Conservation (phyloP, 2,329 filamentous ascomycete genomes). For the Lachnellula cervina region DNA sequence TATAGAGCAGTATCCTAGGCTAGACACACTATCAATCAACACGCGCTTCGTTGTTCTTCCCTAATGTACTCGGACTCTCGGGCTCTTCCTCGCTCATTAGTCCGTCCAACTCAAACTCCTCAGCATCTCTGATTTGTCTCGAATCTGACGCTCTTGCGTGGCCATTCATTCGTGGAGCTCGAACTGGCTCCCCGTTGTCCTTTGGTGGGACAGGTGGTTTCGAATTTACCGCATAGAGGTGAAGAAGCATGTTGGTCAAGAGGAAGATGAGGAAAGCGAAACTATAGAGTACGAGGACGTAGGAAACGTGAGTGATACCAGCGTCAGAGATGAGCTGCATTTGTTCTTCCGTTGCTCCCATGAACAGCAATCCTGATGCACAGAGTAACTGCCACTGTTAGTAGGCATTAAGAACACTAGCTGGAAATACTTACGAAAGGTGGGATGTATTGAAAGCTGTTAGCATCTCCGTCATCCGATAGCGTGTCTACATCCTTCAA, state of each 20-base stretch:
- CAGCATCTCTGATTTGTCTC: slow-evolving; percentile 66
- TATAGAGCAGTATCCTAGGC: no score
- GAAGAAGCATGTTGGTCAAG: slow-evolving; percentile 80
- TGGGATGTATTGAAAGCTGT: slow-evolving; percentile 67
- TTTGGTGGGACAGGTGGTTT: slow-evolving; percentile 34
- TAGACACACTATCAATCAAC: slow-evolving; percentile 14
- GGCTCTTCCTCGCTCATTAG: slow-evolving; percentile 82
- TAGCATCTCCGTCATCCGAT: slow-evolving; percentile 64
- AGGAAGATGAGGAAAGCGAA: slow-evolving; percentile 87
- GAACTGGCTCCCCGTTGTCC: slow-evolving; percentile 22
- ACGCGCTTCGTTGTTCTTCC: slow-evolving; percentile 37
- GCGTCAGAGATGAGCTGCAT: slow-evolving; percentile 72
- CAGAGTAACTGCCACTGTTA: slow-evolving; percentile 65
- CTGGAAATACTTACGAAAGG: slow-evolving; percentile 55
- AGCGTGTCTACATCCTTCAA: slow-evolving; percentile 65
- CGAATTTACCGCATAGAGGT: slow-evolving; percentile 67
- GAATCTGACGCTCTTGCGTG: slow-evolving; percentile 42
- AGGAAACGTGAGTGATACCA: slow-evolving; percentile 81
- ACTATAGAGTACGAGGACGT: slow-evolving; percentile 87
- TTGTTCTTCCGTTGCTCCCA: slow-evolving; percentile 96
- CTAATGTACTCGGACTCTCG: slow-evolving; percentile 46
- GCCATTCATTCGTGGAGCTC: slow-evolving; percentile 28
- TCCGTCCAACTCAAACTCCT: slow-evolving; percentile 91
- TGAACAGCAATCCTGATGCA: slow-evolving; percentile 91
- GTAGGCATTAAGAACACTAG: slow-evolving; percentile 13